Base-by-base conservation (phyloP, 129 eudicot genomes). In the Lonicera japonica region DNA sequence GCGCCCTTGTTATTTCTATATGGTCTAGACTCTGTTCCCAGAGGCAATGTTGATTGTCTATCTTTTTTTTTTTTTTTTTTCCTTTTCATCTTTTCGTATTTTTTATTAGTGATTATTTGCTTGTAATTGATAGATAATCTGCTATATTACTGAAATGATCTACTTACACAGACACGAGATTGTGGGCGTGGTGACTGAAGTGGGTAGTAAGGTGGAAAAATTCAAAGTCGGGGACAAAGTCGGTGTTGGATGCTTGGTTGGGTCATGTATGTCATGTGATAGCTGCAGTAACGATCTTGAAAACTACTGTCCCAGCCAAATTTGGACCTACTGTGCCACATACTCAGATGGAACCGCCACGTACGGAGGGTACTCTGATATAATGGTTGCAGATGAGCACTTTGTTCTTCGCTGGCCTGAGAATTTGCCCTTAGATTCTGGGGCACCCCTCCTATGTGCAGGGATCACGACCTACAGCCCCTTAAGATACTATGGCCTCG, bases 391-490 rank as follows among this genome's bases (percentile, higher is more conserved):
- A 7, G 69, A 81, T 0, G 84, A 84, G 66, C 77, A 71, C 8
- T 84, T 73, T 40, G 80, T 75, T 12, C 64, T 80, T 8, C 70
- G 74, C 0, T 66, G 77, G 75, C 87, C 92, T 0, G 82, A 80
- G 17, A 72, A 60, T 17, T 11, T 84, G 25, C 87, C 92, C 12
- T 72, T 84, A 17, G 87, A 80, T 62, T 52, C 73, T 9, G 79
- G 68, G 53, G 86, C 90, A 21, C 92, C 92, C 1, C 69, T 84
- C 61, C 77, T 80, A 1, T 84, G 87, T 65, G 92, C 87, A 7
- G 92, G 92, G 2, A 84, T 84, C 70, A 80, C 92, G 9, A 81
- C 83, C 50, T 80, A 84, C 66, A 84, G 92, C 57, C 84, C 92
- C 3, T 56, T 84, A n/a, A 80, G 68, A 40, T 25, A 80, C 61